phyloP scores from a whole-genome alignment of 192 early-diverging fungal genomes.

The Chytriomyces hyalinus region DNA sequence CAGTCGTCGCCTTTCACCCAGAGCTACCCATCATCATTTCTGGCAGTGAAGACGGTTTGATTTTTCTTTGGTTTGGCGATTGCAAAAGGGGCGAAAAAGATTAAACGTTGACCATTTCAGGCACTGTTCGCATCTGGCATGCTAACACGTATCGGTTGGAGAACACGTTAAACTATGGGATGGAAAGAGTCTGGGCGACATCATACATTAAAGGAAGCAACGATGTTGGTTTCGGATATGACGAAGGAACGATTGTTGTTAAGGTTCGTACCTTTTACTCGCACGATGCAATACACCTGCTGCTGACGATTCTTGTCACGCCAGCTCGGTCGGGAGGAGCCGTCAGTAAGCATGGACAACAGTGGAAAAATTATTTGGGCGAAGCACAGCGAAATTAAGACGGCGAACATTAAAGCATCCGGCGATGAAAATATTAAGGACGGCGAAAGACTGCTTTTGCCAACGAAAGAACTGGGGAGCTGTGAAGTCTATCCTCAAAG shows the following conservation, averaged over 20 bases:
- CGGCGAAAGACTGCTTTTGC: slow-evolving; percentile 84
- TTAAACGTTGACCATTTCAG: slow-evolving; percentile 26
- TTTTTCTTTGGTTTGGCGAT: not conserved
- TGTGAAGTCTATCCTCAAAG: slow-evolving; percentile 98
- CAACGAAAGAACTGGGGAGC: slow-evolving; percentile 93
- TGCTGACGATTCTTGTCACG: not conserved
- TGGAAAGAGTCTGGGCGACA: slow-evolving; percentile 97
- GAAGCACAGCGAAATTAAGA: slow-evolving; percentile 94
- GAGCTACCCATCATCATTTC: slow-evolving; percentile 96
- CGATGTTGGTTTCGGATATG: slow-evolving; percentile 93
- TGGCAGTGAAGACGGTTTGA: slow-evolving; percentile 87
- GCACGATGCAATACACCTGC: not conserved
- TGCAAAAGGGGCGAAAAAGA: not conserved
- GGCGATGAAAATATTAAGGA: slow-evolving; percentile 86
- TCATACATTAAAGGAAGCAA: slow-evolving; percentile 85
- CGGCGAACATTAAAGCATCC: slow-evolving; percentile 88
- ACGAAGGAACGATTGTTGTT: slow-evolving; percentile 94
- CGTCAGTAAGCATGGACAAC: slow-evolving; percentile 94
- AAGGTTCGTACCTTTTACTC: slow-evolving; percentile 56
- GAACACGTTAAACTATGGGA: slow-evolving; percentile 95
- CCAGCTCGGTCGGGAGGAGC: slow-evolving; percentile 90
- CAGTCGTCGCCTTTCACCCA: slow-evolving; percentile 89
- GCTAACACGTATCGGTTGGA: slow-evolving; percentile 96
- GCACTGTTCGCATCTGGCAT: slow-evolving; percentile 93
- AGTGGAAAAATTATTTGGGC: slow-evolving; percentile 99